Base-by-base conservation (phyloP, 2,329 filamentous ascomycete species). In the Pseudogymnoascus sp. region DNA sequence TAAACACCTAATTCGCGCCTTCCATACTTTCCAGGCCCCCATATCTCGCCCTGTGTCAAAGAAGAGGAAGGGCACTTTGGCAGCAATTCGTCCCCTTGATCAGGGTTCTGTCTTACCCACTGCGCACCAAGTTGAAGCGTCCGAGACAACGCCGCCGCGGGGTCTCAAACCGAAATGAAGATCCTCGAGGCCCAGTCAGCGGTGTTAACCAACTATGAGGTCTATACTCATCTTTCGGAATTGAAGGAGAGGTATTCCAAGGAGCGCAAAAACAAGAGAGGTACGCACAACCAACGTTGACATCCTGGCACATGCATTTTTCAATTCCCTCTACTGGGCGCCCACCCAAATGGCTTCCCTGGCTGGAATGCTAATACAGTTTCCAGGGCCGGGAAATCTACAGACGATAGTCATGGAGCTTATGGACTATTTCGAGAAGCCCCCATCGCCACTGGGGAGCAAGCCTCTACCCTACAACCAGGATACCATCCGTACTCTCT, bases 141-240 rank as follows among this genome's bases (percentile, higher is more conserved):
- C 47, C 32, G 47, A 34, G 28, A 54, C 28, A 54, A 34, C 28
- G 25, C 2, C n/a, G 11, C 47, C 47, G 47, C 47, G 28, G 47
- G 47, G 47, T 54, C 47, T 28, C 28, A 54, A 54, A 20, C 28
- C 47, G 70, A 47, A 38, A 86, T 87, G 84, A 87, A 89, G 80
- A 82, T 91, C 69, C 75, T 90, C 67, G 87, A 88, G 69, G 78
- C 87, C 2, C 86, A 90, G 70, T 83, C 83, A 30, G 86, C 86
- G 4, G 79, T 86, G 41, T 77, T 91, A 69, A 83, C 84, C 71
- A 91, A 91, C 72, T 87, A 83, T 65, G 88, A 91, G 77, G 87
- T 91, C 65, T 86, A 85, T 68, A 77, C 80, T 61, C 87, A 89
- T 67, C 74, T 91, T 38, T 74, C 75, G 5, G 79, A 85, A 54